These are phyloP conservation scores for Juncus inflexus DNA, from an alignment of 176 grass and related monocot genomes.

Conservation along the genomic window DNA sequence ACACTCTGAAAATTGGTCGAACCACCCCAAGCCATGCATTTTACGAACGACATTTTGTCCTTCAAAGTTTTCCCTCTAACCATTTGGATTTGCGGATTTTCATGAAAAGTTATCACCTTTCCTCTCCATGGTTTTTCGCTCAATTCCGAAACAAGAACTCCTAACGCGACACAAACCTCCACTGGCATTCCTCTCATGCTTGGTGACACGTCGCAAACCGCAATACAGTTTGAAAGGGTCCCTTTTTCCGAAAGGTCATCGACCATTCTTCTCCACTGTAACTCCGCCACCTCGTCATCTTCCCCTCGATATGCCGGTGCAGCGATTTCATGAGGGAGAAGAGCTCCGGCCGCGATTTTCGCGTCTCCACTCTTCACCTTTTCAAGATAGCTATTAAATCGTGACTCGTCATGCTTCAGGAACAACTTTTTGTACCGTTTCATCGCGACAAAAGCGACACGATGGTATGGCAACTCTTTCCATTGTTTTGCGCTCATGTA, in stretches of 20 bases:
- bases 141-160: slow-evolving; percentile 58
- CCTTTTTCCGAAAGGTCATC: slow-evolving; percentile 27
- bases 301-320: slow-evolving; percentile 12
- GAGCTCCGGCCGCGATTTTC: slow-evolving; percentile 40
- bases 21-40: slow-evolving; percentile 26
- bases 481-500: slow-evolving; percentile 54
- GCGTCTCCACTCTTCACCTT: slow-evolving; percentile 29
- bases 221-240: slow-evolving; percentile 54
- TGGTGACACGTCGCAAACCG: slow-evolving; percentile 59
- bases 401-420: slow-evolving; percentile 39
- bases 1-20: slow-evolving; percentile 54
- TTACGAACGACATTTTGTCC: slow-evolving; percentile 48
- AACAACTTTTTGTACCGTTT: slow-evolving; percentile 42
- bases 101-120: slow-evolving; percentile 48
- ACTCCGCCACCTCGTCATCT: slow-evolving; percentile 41
- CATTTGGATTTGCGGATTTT: slow-evolving; percentile 37
- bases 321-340: slow-evolving; percentile 43
- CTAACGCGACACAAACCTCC: slow-evolving; percentile 50
- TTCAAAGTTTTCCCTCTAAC: slow-evolving; percentile 36
- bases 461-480: slow-evolving; percentile 35
- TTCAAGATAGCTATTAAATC: slow-evolving; percentile 31
- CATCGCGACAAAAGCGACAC: slow-evolving; percentile 59
- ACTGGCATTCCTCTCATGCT: slow-evolving; percentile 28
- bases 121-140: slow-evolving; percentile 63
- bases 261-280: slow-evolving; percentile 46